Conservation (phyloP, 805 yeast genomes). For the Yarrowia phangngaensis region DNA sequence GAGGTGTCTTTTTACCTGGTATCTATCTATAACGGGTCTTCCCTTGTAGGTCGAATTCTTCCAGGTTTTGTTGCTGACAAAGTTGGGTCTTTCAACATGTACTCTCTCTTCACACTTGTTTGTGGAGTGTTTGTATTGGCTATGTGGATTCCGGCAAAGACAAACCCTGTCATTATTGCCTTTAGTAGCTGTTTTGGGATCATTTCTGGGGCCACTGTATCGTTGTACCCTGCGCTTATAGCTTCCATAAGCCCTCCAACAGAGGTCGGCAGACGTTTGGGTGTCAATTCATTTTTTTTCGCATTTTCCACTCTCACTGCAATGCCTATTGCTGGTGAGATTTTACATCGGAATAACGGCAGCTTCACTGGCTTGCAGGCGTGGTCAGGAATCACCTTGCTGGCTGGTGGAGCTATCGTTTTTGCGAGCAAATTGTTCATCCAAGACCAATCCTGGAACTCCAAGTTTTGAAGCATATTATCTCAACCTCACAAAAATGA, state of each 20-base stretch:
- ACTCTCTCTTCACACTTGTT: constrained; percentile 46
- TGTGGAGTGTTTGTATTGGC: constrained; percentile 49
- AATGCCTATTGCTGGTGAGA: constrained; percentile 41
- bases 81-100: constrained; percentile 55
- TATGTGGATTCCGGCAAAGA: constrained; percentile 55
- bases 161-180: constrained; percentile 43
- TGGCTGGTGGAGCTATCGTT: constrained; percentile 1
- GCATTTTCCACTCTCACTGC: constrained; percentile 41
- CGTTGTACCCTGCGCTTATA: constrained; percentile 64
- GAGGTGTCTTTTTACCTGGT: constrained; percentile 41
- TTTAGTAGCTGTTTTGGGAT: constrained; percentile 57
- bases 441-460: not conserved
- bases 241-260: constrained; percentile 59
- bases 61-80: constrained; percentile 56
- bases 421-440: constrained; percentile 14
- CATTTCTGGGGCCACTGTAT: constrained; percentile 56
- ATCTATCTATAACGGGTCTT: constrained; percentile 48
- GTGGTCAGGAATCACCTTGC: constrained; percentile 16
- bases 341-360: not conserved
- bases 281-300: constrained; percentile 54
- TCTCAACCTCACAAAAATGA: not conserved
- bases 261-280: constrained; percentile 67
- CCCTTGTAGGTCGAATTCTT: constrained; percentile 52
- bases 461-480: not conserved
- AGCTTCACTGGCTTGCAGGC: constrained; percentile 10